Evolutionary conservation across 225 moss, liverwort and hornwort species (phyloP).

Genomic region (Thuidium tamariscinum): DNA sequence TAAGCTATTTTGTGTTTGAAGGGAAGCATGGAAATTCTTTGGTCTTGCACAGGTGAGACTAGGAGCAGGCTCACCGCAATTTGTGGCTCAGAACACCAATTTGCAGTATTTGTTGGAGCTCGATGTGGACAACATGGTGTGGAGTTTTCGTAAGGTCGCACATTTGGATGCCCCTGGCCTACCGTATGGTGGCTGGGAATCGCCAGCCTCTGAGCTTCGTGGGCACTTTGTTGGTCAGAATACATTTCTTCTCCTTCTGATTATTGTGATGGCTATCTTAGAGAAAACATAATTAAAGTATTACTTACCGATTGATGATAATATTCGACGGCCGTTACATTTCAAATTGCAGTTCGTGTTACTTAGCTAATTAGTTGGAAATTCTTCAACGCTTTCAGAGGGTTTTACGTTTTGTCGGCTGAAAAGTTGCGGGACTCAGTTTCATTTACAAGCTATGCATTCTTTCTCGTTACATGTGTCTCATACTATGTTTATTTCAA

Average conservation of each 20-base stretch:
- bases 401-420: not conserved
- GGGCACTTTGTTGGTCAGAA: constrained; percentile 91
- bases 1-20: constrained; percentile 1
- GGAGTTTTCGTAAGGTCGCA: constrained; percentile 74
- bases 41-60: constrained; percentile 35
- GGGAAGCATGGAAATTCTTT: not conserved
- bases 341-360: not conserved
- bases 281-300: not conserved
- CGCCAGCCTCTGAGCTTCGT: constrained; percentile 63
- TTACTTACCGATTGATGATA: not conserved
- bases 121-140: constrained; percentile 66
- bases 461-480: not conserved
- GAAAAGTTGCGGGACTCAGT: not conserved
- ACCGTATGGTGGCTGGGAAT: constrained; percentile 95
- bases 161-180: constrained; percentile 55
- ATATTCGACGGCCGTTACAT: not conserved
- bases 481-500: not conserved
- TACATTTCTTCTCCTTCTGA: not conserved
- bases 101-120: constrained; percentile 74
- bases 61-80: constrained; percentile 42
- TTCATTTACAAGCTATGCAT: not conserved
- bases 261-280: not conserved
- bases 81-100: constrained; percentile 75
- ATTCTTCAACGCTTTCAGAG: not conserved
- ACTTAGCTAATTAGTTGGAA: not conserved